Base-by-base conservation (phyloP, 2,329 filamentous ascomycete genomes). In the Thelonectria rubi region DNA sequence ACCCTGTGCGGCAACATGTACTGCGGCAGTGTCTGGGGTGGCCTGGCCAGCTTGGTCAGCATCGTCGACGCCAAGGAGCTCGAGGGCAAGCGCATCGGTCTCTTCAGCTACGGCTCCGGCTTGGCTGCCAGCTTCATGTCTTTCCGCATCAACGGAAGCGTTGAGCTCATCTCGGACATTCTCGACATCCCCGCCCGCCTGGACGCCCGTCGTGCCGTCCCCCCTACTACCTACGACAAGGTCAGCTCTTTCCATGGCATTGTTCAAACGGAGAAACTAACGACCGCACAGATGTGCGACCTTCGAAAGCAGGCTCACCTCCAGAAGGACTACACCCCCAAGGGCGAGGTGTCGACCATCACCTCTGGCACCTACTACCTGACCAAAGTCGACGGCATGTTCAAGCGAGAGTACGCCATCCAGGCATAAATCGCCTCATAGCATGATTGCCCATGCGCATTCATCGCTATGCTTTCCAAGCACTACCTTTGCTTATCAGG, bases 281-380 rank as follows among this genome's bases (percentile, higher is more conserved):
- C 47, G 8, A 18, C 20, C 11, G 7, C 49, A 47, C 65, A 91
- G 87, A 90, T 93, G 85, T 94, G 92, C 80, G 81, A 90, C 58
- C 84, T 94, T 69, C 90, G 92, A 76, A 91, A 95, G 81, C 86
- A 93, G 79, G 92, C 91, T 57, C 92, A 95, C 77, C 83, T 94
- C 67, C 86, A 93, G 83, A 94, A 94, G 83, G 81, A 87, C 81
- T 95, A 87, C 80, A 86, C 82, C 66, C 92, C 92, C 64, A 78
- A 83, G 72, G 92, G 92, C 60, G 87, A 87, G 55, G 74, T 83
- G 26, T 89, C 91, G 47, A 91, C 86, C 69, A 85, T 95, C 59
- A 75, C 76, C 63, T 79, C 85, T 62, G 89, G 88, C 61, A 88
- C 88, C 20, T 95, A 94, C 82, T 95, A 94, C 81, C 84, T 95